phyloP scores from a whole-genome alignment of 2,329 filamentous ascomycete species.

The Aspergillus terreus region DNA sequence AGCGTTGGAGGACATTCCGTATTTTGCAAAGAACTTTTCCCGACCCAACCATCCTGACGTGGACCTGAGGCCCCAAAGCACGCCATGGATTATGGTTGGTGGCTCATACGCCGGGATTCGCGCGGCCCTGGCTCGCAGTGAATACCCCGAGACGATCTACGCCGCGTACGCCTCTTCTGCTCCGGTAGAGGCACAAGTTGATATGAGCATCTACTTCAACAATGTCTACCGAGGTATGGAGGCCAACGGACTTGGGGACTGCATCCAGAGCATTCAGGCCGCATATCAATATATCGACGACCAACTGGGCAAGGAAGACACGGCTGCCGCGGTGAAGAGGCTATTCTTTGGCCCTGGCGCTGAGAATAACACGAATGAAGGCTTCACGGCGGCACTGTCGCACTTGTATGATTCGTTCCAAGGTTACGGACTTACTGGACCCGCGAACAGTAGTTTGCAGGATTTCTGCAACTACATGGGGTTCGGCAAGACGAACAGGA shows the following conservation, averaged over 20 bases:
- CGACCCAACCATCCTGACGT: conserved; percentile 25
- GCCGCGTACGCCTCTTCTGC: conserved; percentile 41
- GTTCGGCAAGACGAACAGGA: conserved; percentile 31
- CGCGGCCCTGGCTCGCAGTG: conserved; percentile 41
- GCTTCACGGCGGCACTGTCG: conserved; percentile 44
- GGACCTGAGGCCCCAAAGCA: conserved; percentile 37
- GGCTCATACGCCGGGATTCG: conserved; percentile 46
- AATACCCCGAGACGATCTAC: conserved; percentile 41
- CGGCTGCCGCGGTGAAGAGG: conserved; percentile 43
- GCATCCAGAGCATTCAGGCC: conserved; percentile 48
- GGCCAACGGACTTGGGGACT: conserved; percentile 49
- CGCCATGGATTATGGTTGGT: conserved; percentile 47
- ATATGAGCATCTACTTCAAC: conserved; percentile 52
- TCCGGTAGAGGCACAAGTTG: conserved; percentile 45
- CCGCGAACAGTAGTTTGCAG: conserved; percentile 27
- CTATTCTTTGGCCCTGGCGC: conserved; percentile 48
- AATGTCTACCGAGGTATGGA: conserved; percentile 48
- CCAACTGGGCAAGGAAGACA: conserved; percentile 35
- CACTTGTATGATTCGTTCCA: conserved; percentile 44
- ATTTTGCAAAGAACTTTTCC: conserved; percentile 42
- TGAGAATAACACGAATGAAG: conserved; percentile 44
- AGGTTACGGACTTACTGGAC: conserved; percentile 40
- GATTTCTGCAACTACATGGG: conserved; percentile 48
- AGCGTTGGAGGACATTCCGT: conserved; percentile 43
- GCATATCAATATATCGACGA: conserved; percentile 49